Evolutionary conservation across 176 grass and related monocot genomes (phyloP).

Genomic region (Pontederia crassipes): DNA sequence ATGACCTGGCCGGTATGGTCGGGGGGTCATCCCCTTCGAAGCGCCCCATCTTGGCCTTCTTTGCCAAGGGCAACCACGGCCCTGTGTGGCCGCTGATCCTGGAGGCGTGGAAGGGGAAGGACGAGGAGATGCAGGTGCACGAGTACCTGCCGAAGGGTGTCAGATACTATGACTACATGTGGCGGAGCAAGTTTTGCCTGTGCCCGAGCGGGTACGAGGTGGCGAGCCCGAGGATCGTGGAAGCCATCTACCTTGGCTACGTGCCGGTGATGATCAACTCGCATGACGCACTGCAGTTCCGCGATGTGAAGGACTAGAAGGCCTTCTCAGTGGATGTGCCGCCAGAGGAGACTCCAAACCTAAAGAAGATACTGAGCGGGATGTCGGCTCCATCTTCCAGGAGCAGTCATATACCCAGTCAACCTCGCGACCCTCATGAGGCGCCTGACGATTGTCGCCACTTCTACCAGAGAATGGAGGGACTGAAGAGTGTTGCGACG

Average conservation of each 20-base stretch:
- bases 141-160: conserved; percentile 53
- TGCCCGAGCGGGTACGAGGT: conserved; percentile 25
- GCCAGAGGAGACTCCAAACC: conserved; percentile 43
- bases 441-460: too few relatives aligned
- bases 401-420: too few relatives aligned
- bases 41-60: conserved; percentile 65
- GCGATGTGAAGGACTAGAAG: conserved; percentile 66
- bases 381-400: conserved; percentile 22
- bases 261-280: conserved; percentile 70
- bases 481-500: too few relatives aligned
- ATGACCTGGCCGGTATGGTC: conserved; percentile 24
- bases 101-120: conserved; percentile 39
- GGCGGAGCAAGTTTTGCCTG: conserved; percentile 67
- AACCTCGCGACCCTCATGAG: too few relatives aligned
- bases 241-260: conserved; percentile 80
- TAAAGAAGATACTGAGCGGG: conserved; percentile 37
- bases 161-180: conserved; percentile 68
- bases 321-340: conserved; percentile 57
- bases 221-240: neutral
- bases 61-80: conserved; percentile 68
- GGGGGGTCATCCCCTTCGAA: conserved; percentile 56
- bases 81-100: conserved; percentile 49
- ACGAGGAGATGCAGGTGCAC: conserved; percentile 42
- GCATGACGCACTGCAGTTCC: conserved; percentile 59
- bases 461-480: too few relatives aligned